Evolutionary conservation across 2,329 filamentous ascomycete species (phyloP).

Genomic region (Epichloe glyceriae): DNA sequence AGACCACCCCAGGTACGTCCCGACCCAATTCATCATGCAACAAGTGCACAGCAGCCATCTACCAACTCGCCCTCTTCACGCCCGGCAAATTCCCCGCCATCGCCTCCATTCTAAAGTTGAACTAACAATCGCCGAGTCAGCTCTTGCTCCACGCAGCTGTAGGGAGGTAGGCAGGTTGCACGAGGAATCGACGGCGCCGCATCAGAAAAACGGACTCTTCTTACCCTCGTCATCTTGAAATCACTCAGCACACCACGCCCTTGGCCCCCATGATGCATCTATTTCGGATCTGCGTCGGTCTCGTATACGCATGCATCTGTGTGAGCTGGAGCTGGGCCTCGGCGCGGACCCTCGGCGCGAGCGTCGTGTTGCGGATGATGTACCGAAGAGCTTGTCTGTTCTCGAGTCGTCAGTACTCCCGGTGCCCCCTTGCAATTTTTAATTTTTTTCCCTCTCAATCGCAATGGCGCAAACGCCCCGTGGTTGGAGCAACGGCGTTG

Average conservation of each 20-base stretch:
- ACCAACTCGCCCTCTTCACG: constrained; percentile 96
- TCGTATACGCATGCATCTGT: constrained; percentile 93
- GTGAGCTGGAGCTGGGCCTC: constrained; percentile 87
- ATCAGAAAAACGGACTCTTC: constrained; percentile 28
- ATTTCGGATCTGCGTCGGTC: constrained; percentile 87
- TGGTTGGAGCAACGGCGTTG: not conserved
- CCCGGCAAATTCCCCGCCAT: constrained; percentile 76
- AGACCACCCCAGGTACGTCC: too few species aligned
- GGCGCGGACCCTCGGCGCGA: constrained; percentile 69
- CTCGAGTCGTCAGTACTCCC: too few species aligned
- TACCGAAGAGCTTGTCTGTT: constrained; percentile 81
- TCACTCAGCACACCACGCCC: constrained; percentile 81
- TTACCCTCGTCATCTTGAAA: constrained; percentile 79
- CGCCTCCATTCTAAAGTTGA: constrained; percentile 83
- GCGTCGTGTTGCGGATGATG: constrained; percentile 82
- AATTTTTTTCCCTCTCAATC: too few species aligned
- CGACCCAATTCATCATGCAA: not conserved
- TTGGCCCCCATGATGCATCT: constrained; percentile 88
- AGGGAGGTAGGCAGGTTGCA: too few species aligned
- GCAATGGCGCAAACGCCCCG: not conserved
- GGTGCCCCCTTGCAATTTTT: too few species aligned
- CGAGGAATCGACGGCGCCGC: not conserved
- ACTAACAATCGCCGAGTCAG: constrained; percentile 42
- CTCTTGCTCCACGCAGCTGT: constrained; percentile 13
- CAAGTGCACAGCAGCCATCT: constrained; percentile 19